phyloP scores from a whole-genome alignment of 176 grass and related monocot genomes.

The Avena eriantha region DNA sequence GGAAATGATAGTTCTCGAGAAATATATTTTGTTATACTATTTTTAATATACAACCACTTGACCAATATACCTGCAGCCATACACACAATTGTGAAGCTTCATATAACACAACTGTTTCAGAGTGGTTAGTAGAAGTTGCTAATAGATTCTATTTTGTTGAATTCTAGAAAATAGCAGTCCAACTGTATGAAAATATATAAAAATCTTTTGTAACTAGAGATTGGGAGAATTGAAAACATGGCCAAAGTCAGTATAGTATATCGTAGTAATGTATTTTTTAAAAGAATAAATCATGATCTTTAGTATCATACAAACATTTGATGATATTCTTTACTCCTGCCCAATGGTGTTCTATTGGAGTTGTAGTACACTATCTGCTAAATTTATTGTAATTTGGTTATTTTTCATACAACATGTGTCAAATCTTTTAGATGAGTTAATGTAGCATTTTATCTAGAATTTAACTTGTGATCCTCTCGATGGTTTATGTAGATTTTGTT shows the following conservation, averaged over 20 bases:
- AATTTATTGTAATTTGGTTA: too few species aligned
- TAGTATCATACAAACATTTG: neutral
- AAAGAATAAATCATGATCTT: neutral
- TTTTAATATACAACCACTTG: too few species aligned
- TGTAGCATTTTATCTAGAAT: too few species aligned
- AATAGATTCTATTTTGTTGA: neutral
- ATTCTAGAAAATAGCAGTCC: neutral
- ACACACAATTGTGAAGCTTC: too few species aligned
- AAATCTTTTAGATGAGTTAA: too few species aligned
- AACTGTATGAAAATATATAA: neutral
- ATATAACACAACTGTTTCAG: too few species aligned
- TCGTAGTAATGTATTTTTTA: neutral
- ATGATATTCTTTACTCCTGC: neutral
- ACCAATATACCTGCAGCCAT: too few species aligned
- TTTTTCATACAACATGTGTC: too few species aligned
- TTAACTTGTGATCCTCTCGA: too few species aligned
- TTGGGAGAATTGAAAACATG: neutral
- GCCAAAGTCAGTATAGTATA: neutral
- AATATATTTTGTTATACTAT: too few species aligned
- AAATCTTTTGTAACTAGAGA: neutral
- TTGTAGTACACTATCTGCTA: neutral
- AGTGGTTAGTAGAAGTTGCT: neutral
- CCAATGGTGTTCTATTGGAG: neutral
- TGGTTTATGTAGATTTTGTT: too few species aligned
- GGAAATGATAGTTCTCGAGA: too few species aligned